Evolutionary conservation across 108 stramenopile species (phyloP).

Genomic region (Cyclostephanos invisitatus): DNA sequence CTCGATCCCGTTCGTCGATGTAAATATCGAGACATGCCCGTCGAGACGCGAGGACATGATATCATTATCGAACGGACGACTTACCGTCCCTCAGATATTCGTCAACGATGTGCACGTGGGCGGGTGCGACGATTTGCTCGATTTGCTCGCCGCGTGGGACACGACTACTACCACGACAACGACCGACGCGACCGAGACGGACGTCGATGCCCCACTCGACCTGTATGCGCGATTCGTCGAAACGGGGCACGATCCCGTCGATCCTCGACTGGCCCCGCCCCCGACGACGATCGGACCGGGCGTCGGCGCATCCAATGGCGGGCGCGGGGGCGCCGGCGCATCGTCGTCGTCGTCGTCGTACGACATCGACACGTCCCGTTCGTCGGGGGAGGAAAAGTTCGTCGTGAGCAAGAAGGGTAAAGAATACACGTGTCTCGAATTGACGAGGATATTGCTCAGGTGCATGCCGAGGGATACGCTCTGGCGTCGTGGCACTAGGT

Average conservation of each 20-base stretch:
- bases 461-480: slow-evolving; percentile 36
- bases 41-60: slow-evolving; percentile 50
- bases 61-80: slow-evolving; percentile 17
- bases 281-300: slow-evolving; percentile 8
- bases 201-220: slow-evolving; percentile 2
- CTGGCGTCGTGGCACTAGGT: slow-evolving; percentile 15
- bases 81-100: slow-evolving; percentile 55
- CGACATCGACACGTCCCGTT: background rate
- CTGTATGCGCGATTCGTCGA: slow-evolving; percentile 17
- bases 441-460: slow-evolving; percentile 40
- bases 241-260: slow-evolving; percentile 28
- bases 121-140: slow-evolving; percentile 49
- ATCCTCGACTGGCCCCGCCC: slow-evolving; percentile 27
- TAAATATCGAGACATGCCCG: slow-evolving; percentile 37
- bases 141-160: slow-evolving; percentile 47
- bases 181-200: background rate
- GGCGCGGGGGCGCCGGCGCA: no score
- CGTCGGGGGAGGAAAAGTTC: background rate
- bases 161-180: slow-evolving; percentile 10
- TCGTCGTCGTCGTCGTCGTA: background rate
- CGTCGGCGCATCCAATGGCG: no score
- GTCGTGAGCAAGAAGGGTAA: slow-evolving; percentile 26
- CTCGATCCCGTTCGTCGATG: slow-evolving; percentile 45
- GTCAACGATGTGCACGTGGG: slow-evolving; percentile 53
- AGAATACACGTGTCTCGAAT: slow-evolving; percentile 35